These are phyloP conservation scores for Scorias spongiosa DNA, from an alignment of 2,329 filamentous ascomycete species.

Conservation along the genomic window DNA sequence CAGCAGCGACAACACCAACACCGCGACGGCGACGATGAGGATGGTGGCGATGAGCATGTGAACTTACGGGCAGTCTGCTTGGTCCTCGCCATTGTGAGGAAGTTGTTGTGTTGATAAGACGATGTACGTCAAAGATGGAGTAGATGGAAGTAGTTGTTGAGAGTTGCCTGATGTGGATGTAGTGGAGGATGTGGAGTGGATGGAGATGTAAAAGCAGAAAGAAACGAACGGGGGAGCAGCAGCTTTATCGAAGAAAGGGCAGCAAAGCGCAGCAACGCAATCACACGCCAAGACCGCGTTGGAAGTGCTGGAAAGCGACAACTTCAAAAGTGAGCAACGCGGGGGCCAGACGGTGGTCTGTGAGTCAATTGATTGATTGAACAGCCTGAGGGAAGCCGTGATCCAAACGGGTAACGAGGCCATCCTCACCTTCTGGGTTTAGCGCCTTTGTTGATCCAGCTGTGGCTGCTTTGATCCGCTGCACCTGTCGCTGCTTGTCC, in stretches of 20 bases:
- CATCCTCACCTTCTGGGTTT: neutral
- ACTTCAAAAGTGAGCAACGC: conserved; percentile 1
- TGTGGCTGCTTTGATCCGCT: neutral
- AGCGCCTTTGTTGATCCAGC: neutral
- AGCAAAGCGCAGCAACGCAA: neutral
- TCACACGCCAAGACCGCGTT: conserved; percentile 1
- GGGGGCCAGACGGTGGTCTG: neutral
- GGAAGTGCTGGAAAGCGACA: conserved; percentile 2
- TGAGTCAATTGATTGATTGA: neutral
- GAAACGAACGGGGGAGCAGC: conserved; percentile 8
- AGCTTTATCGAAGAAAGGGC: conserved; percentile 8
- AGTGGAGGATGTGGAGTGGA: conserved; percentile 5
- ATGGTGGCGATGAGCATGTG: neutral
- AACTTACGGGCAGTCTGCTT: conserved; percentile 42
- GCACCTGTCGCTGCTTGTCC: neutral
- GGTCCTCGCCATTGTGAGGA: conserved; percentile 34
- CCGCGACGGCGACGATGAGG: conserved; percentile 11
- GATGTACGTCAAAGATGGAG: conserved; percentile 12
- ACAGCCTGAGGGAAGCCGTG: too few species aligned
- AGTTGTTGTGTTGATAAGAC: conserved; percentile 3
- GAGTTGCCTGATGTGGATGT: neutral
- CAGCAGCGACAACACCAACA: conserved; percentile 9
- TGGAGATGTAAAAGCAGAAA: conserved; percentile 3
- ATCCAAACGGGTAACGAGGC: too few species aligned
- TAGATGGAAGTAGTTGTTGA: conserved; percentile 3